Evolutionary conservation across 2,329 filamentous ascomycete genomes (phyloP).

Genomic region (Aspergillus aculeatinus): DNA sequence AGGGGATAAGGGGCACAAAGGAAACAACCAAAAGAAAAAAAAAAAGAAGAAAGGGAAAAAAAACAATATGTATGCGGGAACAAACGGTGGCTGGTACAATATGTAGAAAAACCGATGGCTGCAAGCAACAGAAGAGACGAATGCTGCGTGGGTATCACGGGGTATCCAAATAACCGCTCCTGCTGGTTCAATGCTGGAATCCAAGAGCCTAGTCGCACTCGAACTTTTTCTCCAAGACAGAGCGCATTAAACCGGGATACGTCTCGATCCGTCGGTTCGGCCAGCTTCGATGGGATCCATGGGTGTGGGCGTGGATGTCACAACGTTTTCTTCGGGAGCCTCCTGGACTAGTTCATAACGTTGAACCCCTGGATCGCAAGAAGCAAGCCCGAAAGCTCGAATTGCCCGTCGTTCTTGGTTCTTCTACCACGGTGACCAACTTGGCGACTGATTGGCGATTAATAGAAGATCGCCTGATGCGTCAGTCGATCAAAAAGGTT

Average conservation of each 20-base stretch:
- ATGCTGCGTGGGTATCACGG: slow-evolving; percentile 42
- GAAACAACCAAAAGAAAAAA: slow-evolving; percentile 34
- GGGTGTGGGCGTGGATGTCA: slow-evolving; percentile 7
- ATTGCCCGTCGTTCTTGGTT: slow-evolving; percentile 13
- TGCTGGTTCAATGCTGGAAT: slow-evolving; percentile 30
- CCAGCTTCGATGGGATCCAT: slow-evolving; percentile 5
- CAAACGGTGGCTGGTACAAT: slow-evolving; percentile 26
- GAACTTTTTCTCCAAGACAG: slow-evolving; percentile 16
- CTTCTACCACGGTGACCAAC: slow-evolving; percentile 10
- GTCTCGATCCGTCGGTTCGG: slow-evolving; percentile 11
- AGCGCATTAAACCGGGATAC: slow-evolving; percentile 12
- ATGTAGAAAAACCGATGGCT: slow-evolving; percentile 36
- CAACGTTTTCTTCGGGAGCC: slow-evolving; percentile 9
- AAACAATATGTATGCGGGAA: slow-evolving; percentile 33
- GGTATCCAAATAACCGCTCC: slow-evolving; percentile 40
- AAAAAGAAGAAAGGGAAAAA: slow-evolving; percentile 31
- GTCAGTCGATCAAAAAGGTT: slow-evolving; percentile 6
- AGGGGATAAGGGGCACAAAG: slow-evolving; percentile 16
- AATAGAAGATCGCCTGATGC: slow-evolving; percentile 10
- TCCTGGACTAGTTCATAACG: slow-evolving; percentile 11
- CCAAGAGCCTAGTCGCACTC: slow-evolving; percentile 19
- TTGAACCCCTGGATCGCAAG: slow-evolving; percentile 13
- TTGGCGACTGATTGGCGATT: background rate
- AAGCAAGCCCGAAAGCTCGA: slow-evolving; percentile 13
- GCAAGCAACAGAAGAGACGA: slow-evolving; percentile 33